Base-by-base conservation (phyloP, 805 yeast species). In the Starmerella potacharoeniae region DNA sequence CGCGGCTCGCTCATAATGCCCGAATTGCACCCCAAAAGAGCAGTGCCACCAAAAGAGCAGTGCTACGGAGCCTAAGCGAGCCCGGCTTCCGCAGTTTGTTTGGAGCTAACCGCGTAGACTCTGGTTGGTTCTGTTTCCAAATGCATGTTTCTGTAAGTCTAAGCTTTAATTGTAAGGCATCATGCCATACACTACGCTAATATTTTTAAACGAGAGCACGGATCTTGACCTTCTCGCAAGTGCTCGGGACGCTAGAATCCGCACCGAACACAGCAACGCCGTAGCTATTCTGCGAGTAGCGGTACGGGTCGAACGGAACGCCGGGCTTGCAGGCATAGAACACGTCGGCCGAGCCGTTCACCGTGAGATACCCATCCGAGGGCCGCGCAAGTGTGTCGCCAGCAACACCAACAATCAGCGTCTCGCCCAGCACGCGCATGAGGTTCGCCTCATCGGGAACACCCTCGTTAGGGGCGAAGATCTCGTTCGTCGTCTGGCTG, bases 331-430 rank as follows among this genome's bases (percentile, higher is more conserved):
- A 40, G 6, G 46, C 52, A 30, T 49, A 34, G 46, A 49, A 49
- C 30, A 40, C 29, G 17, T 49, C 47, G 31, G 52, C 37, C 28
- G 47, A 40, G 40, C 52, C 52, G 17, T 49, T 49, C 39, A 49
- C 52, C 22, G 46, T 41, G 29, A 49, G 36, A 40, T 49, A 49
- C 8, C 47, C 47, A 22, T 49, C 39, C 5, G 9, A 5, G 2
- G 35, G 30, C n/a, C 6, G 17, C 9, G 31, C 30, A 11, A 29
- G 16, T 1, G 48, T 30, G 33, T 49, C 33, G 17, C 39, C 44
- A 35, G 44, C 52, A 28, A 40, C 22, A 16, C 44, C 46, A n/a
- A 41, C 39, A 17, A 40, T 29, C 11, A 49, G 45, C 29, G 44
- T 41, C 9, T 13, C 14, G 33, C 6, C 31, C 16, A 39, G 30